Evolutionary conservation across 345 rosid genomes (phyloP), one percentile per base, ranked within the genome.

Genomic region (Eucalyptus cladocalyx): DNA sequence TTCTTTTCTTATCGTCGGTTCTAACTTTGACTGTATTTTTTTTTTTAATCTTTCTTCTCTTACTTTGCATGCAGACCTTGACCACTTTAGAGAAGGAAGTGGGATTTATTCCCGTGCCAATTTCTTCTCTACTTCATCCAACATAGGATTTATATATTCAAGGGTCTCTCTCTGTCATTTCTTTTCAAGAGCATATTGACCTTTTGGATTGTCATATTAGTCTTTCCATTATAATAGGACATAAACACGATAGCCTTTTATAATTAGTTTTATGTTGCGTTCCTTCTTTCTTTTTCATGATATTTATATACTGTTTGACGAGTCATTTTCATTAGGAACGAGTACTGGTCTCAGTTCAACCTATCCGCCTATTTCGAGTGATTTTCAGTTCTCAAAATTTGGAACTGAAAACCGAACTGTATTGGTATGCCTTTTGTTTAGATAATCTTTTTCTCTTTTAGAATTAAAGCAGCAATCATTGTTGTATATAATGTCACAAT

Each of bases 361-460:
- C 18, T 14, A 13, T 30, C 3, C 2, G 3, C n/a, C 6, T 10
- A 26, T 11, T 58, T 1, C 2, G 7, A 58, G 13, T 58, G 30
- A 24, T 58, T 58, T 26, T 26, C 4, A 3, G 2, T 12, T 62
- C 8, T 8, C 17, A 30, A 62, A 62, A 62, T 62, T 62, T 62
- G 34, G 5, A 62, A 62, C 2, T 6, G 17, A 60, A 28, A 30
- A 62, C 4, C 1, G 8, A 62, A 30, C 0, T 28, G 1, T 7
- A 28, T 0, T 0, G 4, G 8, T 30, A 62, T 12, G 34, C 32
- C 14, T 58, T 58, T 62, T 60, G 5, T 62, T 12, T 6, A 13
- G 1, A 62, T 28, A 30, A 62, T 62, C 2, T 62, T 62, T 30
- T 62, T 28, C 69, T 28, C 17, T 62, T 62, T 28, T 0, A 30